Evolutionary conservation across 2,329 filamentous ascomycete genomes (phyloP).

Genomic region (Colletotrichum cordylinicola): DNA sequence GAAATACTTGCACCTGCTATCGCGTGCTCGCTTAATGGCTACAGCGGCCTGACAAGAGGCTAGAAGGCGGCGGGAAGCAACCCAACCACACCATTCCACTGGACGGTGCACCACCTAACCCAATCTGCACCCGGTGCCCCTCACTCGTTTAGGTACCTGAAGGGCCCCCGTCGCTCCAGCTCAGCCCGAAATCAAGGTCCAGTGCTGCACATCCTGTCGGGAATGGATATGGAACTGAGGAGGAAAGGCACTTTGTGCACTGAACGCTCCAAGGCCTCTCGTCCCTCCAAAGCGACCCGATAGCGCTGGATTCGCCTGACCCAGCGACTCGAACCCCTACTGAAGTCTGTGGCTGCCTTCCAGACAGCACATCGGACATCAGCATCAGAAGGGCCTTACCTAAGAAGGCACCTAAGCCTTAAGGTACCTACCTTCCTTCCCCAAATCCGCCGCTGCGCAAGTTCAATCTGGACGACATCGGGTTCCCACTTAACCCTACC

Average conservation of each 20-base stretch:
- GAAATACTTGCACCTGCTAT: background rate
- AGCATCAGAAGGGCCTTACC: background rate
- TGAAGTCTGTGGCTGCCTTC: no score
- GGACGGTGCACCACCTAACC: background rate
- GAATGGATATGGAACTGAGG: background rate
- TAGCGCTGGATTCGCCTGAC: background rate
- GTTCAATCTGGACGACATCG: conserved; percentile 14
- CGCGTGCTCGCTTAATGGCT: background rate
- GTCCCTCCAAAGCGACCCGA: no score
- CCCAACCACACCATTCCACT: background rate
- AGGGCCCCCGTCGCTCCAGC: background rate
- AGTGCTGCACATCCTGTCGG: background rate
- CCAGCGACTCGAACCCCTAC: background rate
- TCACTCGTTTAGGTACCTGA: background rate
- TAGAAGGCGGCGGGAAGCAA: background rate
- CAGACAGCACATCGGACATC: background rate
- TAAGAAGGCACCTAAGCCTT: background rate
- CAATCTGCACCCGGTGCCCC: background rate
- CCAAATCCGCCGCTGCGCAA: conserved; percentile 11
- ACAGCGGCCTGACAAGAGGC: background rate
- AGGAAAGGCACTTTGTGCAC: background rate
- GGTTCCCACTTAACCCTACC: background rate
- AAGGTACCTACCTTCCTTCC: background rate
- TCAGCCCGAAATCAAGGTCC: background rate
- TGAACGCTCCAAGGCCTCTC: no score